phyloP scores from a whole-genome alignment of 2,329 filamentous ascomycete species.

The Fusarium globosum region DNA sequence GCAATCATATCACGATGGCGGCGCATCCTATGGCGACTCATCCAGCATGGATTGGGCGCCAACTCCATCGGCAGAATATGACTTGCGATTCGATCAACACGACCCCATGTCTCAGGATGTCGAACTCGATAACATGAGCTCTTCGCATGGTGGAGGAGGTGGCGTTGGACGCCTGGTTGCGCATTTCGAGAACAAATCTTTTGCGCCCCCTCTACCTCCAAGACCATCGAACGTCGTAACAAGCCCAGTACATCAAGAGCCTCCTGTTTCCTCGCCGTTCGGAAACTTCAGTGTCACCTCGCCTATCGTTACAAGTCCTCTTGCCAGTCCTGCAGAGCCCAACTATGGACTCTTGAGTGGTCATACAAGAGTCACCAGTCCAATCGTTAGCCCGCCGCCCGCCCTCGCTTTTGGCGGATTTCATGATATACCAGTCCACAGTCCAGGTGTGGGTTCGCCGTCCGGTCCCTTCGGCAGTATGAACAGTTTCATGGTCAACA shows the following conservation, averaged over 20 bases:
- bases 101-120: constrained; percentile 39
- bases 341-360: constrained; percentile 48
- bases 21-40: constrained; percentile 43
- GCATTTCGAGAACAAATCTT: constrained; percentile 55
- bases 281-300: constrained; percentile 46
- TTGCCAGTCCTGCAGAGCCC: constrained; percentile 48
- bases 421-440: constrained; percentile 47
- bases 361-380: constrained; percentile 48
- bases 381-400: constrained; percentile 47
- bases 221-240: constrained; percentile 47
- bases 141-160: constrained; percentile 41
- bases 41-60: constrained; percentile 55
- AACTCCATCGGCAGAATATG: constrained; percentile 43
- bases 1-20: constrained; percentile 42
- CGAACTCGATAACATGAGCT: constrained; percentile 44
- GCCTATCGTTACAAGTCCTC: constrained; percentile 48
- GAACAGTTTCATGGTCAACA: constrained; percentile 48
- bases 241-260: constrained; percentile 43
- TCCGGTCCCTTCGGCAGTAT: constrained; percentile 49
- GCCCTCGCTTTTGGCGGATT: constrained; percentile 49
- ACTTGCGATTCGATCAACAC: constrained; percentile 45
- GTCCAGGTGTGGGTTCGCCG: constrained; percentile 43
- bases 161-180: constrained; percentile 54
- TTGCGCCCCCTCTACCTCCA: constrained; percentile 51
- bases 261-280: constrained; percentile 48